Conservation (phyloP, 495 filamentous ascomycete genomes). For the Hypoxylon intermedium region DNA sequence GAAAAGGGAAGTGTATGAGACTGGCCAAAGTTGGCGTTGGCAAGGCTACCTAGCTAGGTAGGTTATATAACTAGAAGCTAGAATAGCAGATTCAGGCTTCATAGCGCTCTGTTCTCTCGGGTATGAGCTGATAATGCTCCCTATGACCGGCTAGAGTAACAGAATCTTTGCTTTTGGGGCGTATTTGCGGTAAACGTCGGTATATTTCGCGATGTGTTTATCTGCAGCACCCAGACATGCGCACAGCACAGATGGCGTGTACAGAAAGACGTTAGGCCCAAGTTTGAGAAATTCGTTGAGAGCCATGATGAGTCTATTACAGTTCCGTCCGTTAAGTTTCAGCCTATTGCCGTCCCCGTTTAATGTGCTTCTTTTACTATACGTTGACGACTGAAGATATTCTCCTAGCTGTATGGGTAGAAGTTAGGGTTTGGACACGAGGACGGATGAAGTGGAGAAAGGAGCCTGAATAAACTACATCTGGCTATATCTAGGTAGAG, state of each 20-base stretch:
- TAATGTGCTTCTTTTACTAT: background rate
- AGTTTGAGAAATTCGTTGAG: background rate
- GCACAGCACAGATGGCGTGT: conserved; percentile 24
- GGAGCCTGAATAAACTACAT: too few species aligned
- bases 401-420: background rate
- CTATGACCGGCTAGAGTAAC: conserved; percentile 29
- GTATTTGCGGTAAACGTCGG: conserved; percentile 27
- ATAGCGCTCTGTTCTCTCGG: conserved; percentile 13
- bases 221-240: conserved; percentile 41
- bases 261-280: background rate
- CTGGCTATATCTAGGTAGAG: too few species aligned
- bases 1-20: too few species aligned
- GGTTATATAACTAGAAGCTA: too few species aligned
- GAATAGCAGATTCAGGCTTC: too few species aligned
- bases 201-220: conserved; percentile 47
- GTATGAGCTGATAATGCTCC: conserved; percentile 22
- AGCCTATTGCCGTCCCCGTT: background rate
- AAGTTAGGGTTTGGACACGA: background rate
- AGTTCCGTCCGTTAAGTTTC: background rate
- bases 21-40: too few species aligned
- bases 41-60: too few species aligned
- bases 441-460: background rate
- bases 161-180: conserved; percentile 41
- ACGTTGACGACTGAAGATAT: background rate
- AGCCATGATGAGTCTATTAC: background rate